Base-by-base conservation (phyloP, 2,329 filamentous ascomycete genomes). In the Arthrobotrys iridis region DNA sequence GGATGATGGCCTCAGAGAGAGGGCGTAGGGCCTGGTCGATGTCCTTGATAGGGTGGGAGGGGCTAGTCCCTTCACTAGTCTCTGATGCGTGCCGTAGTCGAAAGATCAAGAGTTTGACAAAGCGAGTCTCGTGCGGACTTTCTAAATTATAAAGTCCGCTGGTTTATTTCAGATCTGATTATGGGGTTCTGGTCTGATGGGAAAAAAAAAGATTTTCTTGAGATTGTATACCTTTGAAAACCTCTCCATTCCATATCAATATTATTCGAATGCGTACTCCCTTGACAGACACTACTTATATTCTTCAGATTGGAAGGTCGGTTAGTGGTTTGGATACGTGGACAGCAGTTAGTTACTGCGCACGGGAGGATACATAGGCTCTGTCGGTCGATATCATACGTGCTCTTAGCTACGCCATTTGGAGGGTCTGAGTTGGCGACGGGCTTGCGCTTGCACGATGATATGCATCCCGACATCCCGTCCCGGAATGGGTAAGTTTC, bases 391-490 rank as follows among this genome's bases (percentile, higher is more conserved):
- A 30, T 68, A 35, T 58, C 50, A 22, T 65, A 59, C 35, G 35
- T 62, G 33, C 43, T 18, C 33, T 24, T 46, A 67, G 52, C 55
- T 70, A 70, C 65, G 55, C 55, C 57, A 55, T 70, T 70, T 48
- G 33, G 41, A 55, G 41, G 55, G 70, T 74, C 70, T 74, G 70
- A 74, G 70, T 74, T 74, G 70, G 70, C 70, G 65, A 37, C 65
- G 35, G 50, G 43, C 65, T 60, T 70, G 65, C 62, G 41, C 37
- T 48, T 46, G 57, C 57, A 64, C 62, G 70, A 74, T 73, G 60
- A 66, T 66, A 74, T 74, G 70, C 70, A 74, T 67, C 70, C 66
- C 45, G 55, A 74, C 45, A 58, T 74, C 70, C 70, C 40, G 68
- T 59, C 60, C 70, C 52, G 45, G 62, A 74, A 67, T 62, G 60